Evolutionary conservation across 2,329 filamentous ascomycete genomes (phyloP), one percentile per base, ranked within the genome.

Genomic region (Cytospora mali): DNA sequence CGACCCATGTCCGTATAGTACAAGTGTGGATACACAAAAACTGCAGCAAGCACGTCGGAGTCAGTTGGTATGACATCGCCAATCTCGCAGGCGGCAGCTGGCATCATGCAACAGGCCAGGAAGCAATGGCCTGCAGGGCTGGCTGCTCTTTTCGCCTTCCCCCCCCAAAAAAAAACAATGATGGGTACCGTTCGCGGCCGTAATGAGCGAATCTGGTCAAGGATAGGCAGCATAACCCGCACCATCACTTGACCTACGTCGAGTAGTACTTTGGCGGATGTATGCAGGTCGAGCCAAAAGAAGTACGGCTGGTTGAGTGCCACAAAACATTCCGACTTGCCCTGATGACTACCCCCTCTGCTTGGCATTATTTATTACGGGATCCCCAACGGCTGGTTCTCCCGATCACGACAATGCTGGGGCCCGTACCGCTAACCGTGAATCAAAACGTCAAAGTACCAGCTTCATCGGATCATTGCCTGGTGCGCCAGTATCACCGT

Each of bases 21-120:
- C 25, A 65, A 33, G 62, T 64, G 64, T 64, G 66, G 64, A 56
- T 61, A 63, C 66, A 70, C 66, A 66, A 62, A 48, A 48, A 28
- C 54, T 59, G 60, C 58, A 59, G 35, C 39, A 60, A 57, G 39
- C 48, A 60, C 52, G 25, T 55, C 56, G 55, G 63, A 54, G 42
- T 42, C 54, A 51, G 57, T 63, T 70, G 62, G 70, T 71, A 71
- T 70, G 60, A 72, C 71, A 66, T 75, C 74, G 74, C 74, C 69
- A 75, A 76, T 75, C 73, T 75, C 62, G 73, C 74, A 75, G 67
- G 60, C 62, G 64, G 69, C 59, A 60, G 60, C 28, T 48, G 56
- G 60, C 61, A 61, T 57, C 27, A 58, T 59, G 53, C 62, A 57
- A 50, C 50, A 61, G 58, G 51, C 50, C 62, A 62, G 57, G 56